Base-by-base conservation (phyloP, 805 yeast genomes). In the Limtongozyma cylindracea region DNA sequence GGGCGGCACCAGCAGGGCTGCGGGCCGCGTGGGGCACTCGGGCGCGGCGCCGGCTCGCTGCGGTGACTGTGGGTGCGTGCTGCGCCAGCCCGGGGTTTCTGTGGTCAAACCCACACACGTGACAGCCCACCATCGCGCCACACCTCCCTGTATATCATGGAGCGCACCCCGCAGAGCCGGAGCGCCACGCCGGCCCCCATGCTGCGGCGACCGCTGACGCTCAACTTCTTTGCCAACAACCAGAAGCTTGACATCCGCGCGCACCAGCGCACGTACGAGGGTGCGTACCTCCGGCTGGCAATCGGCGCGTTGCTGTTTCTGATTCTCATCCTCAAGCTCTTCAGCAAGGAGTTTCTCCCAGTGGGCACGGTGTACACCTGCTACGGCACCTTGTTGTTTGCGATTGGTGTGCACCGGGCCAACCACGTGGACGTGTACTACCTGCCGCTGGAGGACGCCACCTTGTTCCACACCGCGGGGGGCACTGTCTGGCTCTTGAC, bases 201-300 rank as follows among this genome's bases (percentile, higher is more conserved):
- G n/a, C n/a, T n/a, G n/a, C n/a, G n/a, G n/a, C n/a, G n/a, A n/a
- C n/a, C n/a, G n/a, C n/a, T n/a, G n/a, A n/a, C n/a, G n/a, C n/a
- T n/a, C 20, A 35, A 47, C 10, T 41, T 55, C 4, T 42, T 56
- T 4, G 39, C 50, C 18, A 42, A 39, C 4, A 41, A 38, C 5
- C 48, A 47, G 24, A 52, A 54, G 31, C 39, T 61, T 13, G 69
- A 61, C 29, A 49, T 61, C 3, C 30, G 70, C 31, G 88, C 84
- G 0, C 71, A 70, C 32, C 88, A 74, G 41, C 42, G 91, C 25
- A 74, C 91, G 0, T 74, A 72, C 34, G 88, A 74, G 35, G 91
- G 91, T 0, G 82, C 91, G 2, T 74, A 76, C 35, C 51, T 70
- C 13, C 43, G 91, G 23, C 62, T 82, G 0, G 71, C 82, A 11